Conservation (phyloP, 2,329 filamentous ascomycete genomes). For the Cucurbitaria berberidis region DNA sequence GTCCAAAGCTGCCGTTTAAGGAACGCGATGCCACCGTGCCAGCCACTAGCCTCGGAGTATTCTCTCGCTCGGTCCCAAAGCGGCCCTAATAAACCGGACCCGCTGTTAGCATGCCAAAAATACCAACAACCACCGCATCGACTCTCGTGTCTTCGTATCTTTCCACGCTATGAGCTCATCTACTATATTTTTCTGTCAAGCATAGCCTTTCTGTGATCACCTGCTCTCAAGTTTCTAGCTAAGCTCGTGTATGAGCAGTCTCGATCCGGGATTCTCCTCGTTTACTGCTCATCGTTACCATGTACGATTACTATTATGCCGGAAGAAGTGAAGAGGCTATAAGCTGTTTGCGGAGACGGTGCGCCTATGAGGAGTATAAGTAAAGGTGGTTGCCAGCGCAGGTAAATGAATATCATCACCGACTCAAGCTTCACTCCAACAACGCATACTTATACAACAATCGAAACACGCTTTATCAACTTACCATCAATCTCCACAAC, state of each 20-base stretch:
- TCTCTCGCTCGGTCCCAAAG: slow-evolving; percentile 27
- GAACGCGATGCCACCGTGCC: slow-evolving; percentile 37
- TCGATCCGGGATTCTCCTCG: slow-evolving; percentile 30
- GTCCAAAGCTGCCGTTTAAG: slow-evolving; percentile 27
- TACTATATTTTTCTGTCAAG: slow-evolving; percentile 22
- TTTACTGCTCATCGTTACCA: slow-evolving; percentile 25
- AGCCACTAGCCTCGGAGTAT: slow-evolving; percentile 33
- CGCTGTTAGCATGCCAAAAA: slow-evolving; percentile 41
- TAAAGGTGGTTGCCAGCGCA: slow-evolving; percentile 12
- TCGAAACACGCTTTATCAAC: background rate
- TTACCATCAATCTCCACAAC: background rate
- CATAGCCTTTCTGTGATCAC: slow-evolving; percentile 32
- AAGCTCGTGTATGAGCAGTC: slow-evolving; percentile 24
- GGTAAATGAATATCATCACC: slow-evolving; percentile 1
- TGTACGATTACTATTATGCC: slow-evolving; percentile 25
- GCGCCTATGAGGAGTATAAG: slow-evolving; percentile 35
- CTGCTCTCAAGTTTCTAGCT: slow-evolving; percentile 30
- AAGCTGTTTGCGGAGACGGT: slow-evolving; percentile 18
- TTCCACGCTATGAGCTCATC: slow-evolving; percentile 44
- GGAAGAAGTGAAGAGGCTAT: slow-evolving; percentile 21
- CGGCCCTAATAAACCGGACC: slow-evolving; percentile 22
- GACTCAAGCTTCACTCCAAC: background rate
- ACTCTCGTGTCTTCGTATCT: slow-evolving; percentile 35
- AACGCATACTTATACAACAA: background rate
- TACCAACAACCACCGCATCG: slow-evolving; percentile 33